phyloP scores from a whole-genome alignment of 2,329 filamentous ascomycete species.

The Fusarium sp. region DNA sequence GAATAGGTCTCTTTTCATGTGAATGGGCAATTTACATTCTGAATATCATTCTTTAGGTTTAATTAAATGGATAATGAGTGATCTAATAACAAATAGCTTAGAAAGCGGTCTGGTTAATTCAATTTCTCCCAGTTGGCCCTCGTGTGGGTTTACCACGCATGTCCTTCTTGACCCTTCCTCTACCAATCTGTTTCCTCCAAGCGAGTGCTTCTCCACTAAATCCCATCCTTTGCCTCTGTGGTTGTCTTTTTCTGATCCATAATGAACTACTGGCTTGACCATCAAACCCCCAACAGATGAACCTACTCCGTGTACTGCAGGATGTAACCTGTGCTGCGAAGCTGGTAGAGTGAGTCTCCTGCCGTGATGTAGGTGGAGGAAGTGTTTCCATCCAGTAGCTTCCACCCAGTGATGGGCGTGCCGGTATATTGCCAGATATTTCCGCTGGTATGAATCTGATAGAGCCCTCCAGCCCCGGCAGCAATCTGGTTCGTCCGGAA shows the following conservation, averaged over 20 bases:
- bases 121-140: not conserved
- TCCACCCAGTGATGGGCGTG: not conserved
- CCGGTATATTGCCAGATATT: not conserved
- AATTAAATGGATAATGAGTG: accelerated
- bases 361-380: not conserved
- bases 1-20: accelerated
- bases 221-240: not conserved
- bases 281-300: not conserved
- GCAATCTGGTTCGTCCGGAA: not conserved
- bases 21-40: not conserved
- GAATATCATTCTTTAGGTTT: too few relatives aligned
- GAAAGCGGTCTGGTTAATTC: not conserved
- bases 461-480: not conserved
- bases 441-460: not conserved
- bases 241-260: not conserved
- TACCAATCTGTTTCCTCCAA: not conserved
- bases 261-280: not conserved
- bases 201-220: not conserved
- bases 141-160: accelerated
- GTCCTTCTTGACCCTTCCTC: accelerated
- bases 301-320: not conserved
- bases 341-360: not conserved
- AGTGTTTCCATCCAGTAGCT: not conserved
- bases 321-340: not conserved
- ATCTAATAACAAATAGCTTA: not conserved